These are phyloP conservation scores for Pleurotus tuber-regium DNA, from an alignment of 768 basidiomycete species.

Conservation along the genomic window DNA sequence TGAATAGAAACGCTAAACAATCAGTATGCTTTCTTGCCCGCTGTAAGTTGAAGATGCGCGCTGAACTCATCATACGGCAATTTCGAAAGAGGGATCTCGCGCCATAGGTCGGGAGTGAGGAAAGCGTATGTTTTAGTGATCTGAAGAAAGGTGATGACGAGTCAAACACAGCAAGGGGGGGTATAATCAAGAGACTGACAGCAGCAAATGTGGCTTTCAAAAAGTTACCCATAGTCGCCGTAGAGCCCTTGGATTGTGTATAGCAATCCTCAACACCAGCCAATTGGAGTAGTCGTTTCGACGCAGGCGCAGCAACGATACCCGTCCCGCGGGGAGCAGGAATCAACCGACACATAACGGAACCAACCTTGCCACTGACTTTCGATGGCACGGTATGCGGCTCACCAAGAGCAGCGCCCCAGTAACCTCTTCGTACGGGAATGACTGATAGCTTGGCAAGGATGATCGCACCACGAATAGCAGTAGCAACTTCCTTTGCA, in stretches of 20 bases:
- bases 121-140: conserved; percentile 98
- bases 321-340: conserved; percentile 98
- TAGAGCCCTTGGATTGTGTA: conserved; percentile 97
- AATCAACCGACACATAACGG: conserved; percentile 98
- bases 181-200: conserved; percentile 39
- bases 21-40: conserved; percentile 74
- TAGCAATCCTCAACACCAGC: conserved; percentile 98
- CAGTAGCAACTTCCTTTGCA: conserved; percentile 99
- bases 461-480: conserved; percentile 99
- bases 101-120: conserved; percentile 98
- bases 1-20: conserved; percentile 12
- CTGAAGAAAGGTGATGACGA: conserved; percentile 43
- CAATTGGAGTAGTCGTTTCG: conserved; percentile 93
- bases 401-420: conserved; percentile 98
- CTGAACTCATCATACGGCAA: conserved; percentile 95
- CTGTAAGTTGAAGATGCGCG: conserved; percentile 82
- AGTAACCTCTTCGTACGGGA: conserved; percentile 98
- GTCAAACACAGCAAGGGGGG: too few relatives aligned
- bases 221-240: conserved; percentile 99
- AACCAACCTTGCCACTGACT: conserved; percentile 97
- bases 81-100: conserved; percentile 87
- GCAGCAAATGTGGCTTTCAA: conserved; percentile 96
- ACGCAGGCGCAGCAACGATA: conserved; percentile 98
- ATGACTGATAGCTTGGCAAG: conserved; percentile 97
- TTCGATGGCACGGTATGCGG: conserved; percentile 99